Base-by-base conservation (phyloP, 2,329 filamentous ascomycete species). In the Alternaria burnsii region DNA sequence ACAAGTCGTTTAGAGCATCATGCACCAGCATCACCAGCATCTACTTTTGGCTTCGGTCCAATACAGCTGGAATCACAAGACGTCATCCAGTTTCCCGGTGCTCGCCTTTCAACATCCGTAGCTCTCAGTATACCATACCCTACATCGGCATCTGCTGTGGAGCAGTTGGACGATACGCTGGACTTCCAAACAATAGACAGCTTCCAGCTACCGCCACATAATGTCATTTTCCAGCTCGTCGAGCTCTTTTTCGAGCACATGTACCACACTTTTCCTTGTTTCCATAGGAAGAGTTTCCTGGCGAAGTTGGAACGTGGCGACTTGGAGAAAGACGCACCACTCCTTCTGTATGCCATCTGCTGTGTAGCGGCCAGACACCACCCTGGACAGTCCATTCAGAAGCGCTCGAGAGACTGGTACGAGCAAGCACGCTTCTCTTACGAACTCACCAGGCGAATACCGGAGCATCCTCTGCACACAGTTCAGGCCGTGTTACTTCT, bases 361-460 rank as follows among this genome's bases (percentile, higher is more conserved):
- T 62, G 68, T 43, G 48, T 76, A n/a, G 59, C 73, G 10, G 64
- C 73, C 14, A 42, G 53, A 28, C 61, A 66, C 16, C 74, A 77
- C 48, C 55, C 55, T 9, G 70, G 76, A 43, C 51, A 61, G 14
- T 18, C 52, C 3, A 61, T 76, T 11, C 66, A 65, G 47, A 47
- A 12, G 42, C 66, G 58, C 2, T 65, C 69, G 36, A 58, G 56
- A 11, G 64, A 65, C 26, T 77, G 74, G 74, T 74, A 72, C 46
- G 66, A 71, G 12, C 67, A 72, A 54, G 72, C 74, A 8, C 76
- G 71, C 38, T 66, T 72, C 28, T 48, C 62, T 7, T 77, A 75
- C 43, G 69, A 76, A 14, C 51, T 71, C 5, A 71, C 69, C 1
- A 57, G 60, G 20, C 59, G 70, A 52, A 55, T 59, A 28, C 69